phyloP scores from a whole-genome alignment of 495 filamentous ascomycete species.

The Neurospora sp. region DNA sequence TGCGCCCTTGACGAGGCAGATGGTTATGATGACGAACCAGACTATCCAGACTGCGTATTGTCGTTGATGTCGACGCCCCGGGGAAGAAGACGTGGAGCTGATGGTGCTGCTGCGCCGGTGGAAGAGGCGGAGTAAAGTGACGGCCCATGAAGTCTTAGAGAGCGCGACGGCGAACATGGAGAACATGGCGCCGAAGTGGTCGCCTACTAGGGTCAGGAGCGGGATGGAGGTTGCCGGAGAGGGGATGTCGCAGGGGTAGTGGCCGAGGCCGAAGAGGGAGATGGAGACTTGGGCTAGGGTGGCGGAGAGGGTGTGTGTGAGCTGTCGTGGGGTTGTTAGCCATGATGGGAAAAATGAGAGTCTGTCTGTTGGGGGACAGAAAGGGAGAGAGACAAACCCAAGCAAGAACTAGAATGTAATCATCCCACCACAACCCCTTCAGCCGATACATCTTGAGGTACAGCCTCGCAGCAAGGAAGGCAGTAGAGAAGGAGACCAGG shows the following conservation, averaged over 20 bases:
- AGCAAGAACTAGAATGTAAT: constrained; percentile 17
- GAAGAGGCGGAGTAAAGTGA: constrained; percentile 21
- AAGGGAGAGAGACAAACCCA: constrained; percentile 11
- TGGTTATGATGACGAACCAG: constrained; percentile 13
- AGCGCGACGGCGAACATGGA: constrained; percentile 14
- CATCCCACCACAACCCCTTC: constrained; percentile 24
- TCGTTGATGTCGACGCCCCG: too few species aligned
- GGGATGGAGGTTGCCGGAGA: not conserved
- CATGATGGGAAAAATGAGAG: not conserved
- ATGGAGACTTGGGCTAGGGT: not conserved
- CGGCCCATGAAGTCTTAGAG: constrained; percentile 24
- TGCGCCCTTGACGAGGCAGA: constrained; percentile 15
- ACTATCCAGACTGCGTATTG: not conserved
- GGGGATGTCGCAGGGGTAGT: constrained; percentile 20
- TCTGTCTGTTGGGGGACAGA: not conserved
- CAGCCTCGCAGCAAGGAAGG: constrained; percentile 20
- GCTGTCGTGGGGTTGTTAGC: not conserved
- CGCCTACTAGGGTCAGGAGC: constrained; percentile 6
- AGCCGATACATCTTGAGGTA: constrained; percentile 21
- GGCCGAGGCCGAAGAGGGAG: constrained; percentile 16
- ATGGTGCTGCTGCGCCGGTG: not conserved
- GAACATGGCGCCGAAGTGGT: constrained; percentile 9
- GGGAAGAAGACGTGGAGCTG: too few species aligned
- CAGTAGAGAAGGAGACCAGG: constrained; percentile 13
- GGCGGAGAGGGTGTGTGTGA: not conserved